Conservation (phyloP, 225 moss, liverwort and hornwort species). For the Thuidium tamariscinum region DNA sequence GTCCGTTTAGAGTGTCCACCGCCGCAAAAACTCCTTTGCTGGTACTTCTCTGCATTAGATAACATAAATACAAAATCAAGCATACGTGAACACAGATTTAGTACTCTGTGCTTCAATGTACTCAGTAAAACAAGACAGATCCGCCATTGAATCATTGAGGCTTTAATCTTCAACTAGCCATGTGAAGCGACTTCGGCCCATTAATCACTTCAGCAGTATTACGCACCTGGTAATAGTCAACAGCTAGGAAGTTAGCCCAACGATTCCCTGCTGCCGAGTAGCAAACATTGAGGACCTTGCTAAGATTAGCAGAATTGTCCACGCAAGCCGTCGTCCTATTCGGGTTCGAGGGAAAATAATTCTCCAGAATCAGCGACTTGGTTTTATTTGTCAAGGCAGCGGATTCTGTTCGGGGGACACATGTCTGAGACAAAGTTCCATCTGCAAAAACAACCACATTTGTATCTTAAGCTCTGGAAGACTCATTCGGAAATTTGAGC, state of each 20-base stretch:
- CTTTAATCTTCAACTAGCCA: not conserved
- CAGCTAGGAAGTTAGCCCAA: slow-evolving; percentile 86
- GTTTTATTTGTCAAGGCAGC: slow-evolving; percentile 36
- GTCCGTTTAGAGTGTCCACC: slow-evolving; percentile 39
- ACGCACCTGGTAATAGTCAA: slow-evolving; percentile 78
- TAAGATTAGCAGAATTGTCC: slow-evolving; percentile 49
- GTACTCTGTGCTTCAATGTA: not conserved
- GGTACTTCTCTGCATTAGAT: slow-evolving; percentile 27
- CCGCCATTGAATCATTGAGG: not conserved
- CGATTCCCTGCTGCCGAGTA: slow-evolving; percentile 62
- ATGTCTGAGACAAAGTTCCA: slow-evolving; percentile 36
- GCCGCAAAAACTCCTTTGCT: slow-evolving; percentile 36
- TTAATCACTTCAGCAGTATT: not conserved
- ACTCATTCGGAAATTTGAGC: not conserved
- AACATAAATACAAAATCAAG: not conserved
- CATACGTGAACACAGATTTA: not conserved
- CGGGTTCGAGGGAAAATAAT: slow-evolving; percentile 64
- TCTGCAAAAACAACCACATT: slow-evolving; percentile 26
- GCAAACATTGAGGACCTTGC: slow-evolving; percentile 55
- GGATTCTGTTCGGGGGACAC: slow-evolving; percentile 57
- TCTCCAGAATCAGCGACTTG: slow-evolving; percentile 66
- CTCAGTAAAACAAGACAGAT: not conserved
- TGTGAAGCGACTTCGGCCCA: not conserved
- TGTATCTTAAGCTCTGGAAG: not conserved
- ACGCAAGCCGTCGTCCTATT: slow-evolving; percentile 32